Base-by-base conservation (phyloP, 208 protist species). In the Leishmania aethiopica region DNA sequence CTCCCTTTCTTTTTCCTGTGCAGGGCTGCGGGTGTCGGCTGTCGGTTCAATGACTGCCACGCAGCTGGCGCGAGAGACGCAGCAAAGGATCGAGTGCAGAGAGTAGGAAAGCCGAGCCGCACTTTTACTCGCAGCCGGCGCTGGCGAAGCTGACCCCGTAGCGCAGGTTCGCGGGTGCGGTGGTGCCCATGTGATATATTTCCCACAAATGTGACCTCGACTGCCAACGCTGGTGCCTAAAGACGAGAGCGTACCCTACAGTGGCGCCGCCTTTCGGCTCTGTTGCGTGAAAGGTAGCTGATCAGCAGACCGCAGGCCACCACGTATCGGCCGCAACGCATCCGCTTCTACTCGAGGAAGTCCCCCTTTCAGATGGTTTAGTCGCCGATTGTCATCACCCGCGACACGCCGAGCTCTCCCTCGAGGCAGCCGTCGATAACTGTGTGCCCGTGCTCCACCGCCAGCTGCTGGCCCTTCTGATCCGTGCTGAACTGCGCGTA, bases 301-400 rank as follows among this genome's bases (percentile, higher is more conserved):
- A 71, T 81, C 32, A 81, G 77, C 64, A 81, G 77, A 22, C 84
- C 79, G 28, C 84, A 87, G 7, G 80, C 79, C 25, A 87, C 84
- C 7, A 77, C 81, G 77, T 87, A 87, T 37, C 79, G 75, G 19
- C 79, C 76, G 35, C 84, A 87, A 76, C 84, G 75, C 59, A 79
- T 84, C 84, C 84, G 81, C 80, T 87, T 87, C 79, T 84, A 84
- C 79, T 81, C 74, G 40, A 55, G 75, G 72, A 75, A 87, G 76
- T 87, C 79, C 64, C 79, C 62, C 67, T 49, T 69, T 42, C 64
- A 78, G 76, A 83, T 59, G 37, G 84, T 87, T 75, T 84, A 82
- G 40, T 82, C 57, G 25, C 71, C 79, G 62, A 84, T 84, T 19
- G 78, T 62, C 51, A 73, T 45, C 69, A 87, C 75, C 32, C 74